These are phyloP conservation scores for Typha latifolia DNA, from an alignment of 176 grass and related monocot species.

Conservation along the genomic window DNA sequence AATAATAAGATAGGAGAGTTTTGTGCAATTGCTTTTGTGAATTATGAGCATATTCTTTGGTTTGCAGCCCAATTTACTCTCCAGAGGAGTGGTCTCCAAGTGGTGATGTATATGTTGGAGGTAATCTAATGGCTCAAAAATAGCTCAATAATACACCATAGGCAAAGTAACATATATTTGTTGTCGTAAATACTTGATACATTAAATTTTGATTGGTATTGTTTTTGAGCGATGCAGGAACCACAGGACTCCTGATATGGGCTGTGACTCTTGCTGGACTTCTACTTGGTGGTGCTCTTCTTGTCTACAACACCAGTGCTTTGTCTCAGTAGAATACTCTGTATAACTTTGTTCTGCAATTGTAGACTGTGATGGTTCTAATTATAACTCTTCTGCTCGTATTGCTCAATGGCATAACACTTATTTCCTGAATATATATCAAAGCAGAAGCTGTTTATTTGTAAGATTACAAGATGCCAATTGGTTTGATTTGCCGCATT, in stretches of 20 bases:
- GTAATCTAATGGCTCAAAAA: slow-evolving; percentile 12
- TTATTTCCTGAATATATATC: background rate
- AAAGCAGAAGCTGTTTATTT: background rate
- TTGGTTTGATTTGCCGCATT: too few relatives aligned
- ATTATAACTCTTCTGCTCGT: background rate
- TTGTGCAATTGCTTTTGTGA: background rate
- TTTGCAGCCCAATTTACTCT: slow-evolving; percentile 64
- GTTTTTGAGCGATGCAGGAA: slow-evolving; percentile 45
- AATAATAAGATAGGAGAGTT: background rate
- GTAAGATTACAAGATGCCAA: background rate
- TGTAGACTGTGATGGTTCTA: background rate
- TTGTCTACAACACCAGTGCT: slow-evolving; percentile 86
- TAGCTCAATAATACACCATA: background rate
- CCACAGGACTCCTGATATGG: slow-evolving; percentile 75
- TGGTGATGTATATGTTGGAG: slow-evolving; percentile 78
- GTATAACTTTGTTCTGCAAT: background rate
- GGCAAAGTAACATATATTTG: background rate
- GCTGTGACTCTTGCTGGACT: slow-evolving; percentile 64
- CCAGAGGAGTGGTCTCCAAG: slow-evolving; percentile 62
- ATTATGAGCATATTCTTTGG: background rate
- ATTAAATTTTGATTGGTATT: background rate
- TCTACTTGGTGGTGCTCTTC: slow-evolving; percentile 63
- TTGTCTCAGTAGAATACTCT: slow-evolving; percentile 47
- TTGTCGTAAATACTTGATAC: background rate
- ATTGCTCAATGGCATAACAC: background rate